Conservation (phyloP, 2,329 filamentous ascomycete species). For the Boeremia lycopersici region DNA sequence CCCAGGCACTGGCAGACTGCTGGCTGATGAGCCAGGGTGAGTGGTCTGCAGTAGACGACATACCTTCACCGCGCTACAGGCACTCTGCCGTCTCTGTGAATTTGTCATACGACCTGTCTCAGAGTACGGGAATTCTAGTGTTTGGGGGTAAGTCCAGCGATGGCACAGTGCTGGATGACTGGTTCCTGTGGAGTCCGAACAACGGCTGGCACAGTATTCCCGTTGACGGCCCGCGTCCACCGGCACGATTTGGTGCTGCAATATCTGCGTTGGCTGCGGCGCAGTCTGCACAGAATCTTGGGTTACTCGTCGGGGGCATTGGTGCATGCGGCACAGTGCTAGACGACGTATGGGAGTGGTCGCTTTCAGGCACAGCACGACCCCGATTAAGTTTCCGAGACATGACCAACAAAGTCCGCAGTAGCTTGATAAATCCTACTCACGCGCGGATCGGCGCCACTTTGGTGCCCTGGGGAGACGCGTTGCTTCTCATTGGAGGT, state of each 20-base stretch:
- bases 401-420: conserved; percentile 33
- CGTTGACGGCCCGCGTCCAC: conserved; percentile 46
- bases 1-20: conserved; percentile 71
- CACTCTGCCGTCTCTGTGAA: conserved; percentile 66
- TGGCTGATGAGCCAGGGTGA: conserved; percentile 70
- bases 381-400: conserved; percentile 36
- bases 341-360: conserved; percentile 70
- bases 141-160: conserved; percentile 54
- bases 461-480: conserved; percentile 52
- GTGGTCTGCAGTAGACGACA: conserved; percentile 69
- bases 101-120: conserved; percentile 49
- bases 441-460: conserved; percentile 59
- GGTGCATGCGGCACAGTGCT: conserved; percentile 66
- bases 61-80: conserved; percentile 76
- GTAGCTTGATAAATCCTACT: conserved; percentile 26
- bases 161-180: conserved; percentile 51
- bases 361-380: conserved; percentile 43
- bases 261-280: conserved; percentile 54
- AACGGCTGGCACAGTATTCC: conserved; percentile 59
- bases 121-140: conserved; percentile 51
- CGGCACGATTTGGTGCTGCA: conserved; percentile 62
- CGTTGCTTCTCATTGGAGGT: conserved; percentile 60
- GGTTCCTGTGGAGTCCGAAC: conserved; percentile 53
- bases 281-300: conserved; percentile 53
- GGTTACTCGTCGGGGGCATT: conserved; percentile 76